These are phyloP conservation scores for Sambucus nigra DNA, from an alignment of 129 eudicot species.

Conservation along the genomic window DNA sequence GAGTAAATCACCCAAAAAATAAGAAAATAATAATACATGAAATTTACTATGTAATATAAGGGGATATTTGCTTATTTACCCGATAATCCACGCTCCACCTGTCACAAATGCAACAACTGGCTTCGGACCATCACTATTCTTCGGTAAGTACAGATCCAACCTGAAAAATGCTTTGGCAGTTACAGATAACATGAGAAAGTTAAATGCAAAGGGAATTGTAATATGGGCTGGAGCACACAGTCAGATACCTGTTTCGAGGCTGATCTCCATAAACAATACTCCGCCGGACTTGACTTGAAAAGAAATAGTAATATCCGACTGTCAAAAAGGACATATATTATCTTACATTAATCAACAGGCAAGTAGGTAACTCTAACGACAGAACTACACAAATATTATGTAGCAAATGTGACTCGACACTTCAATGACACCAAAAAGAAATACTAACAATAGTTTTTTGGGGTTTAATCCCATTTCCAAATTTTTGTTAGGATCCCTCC, in stretches of 20 bases:
- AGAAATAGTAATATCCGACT: slow-evolving; percentile 69
- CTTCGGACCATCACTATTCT: slow-evolving; percentile 46
- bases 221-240: background rate
- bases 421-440: too few species aligned
- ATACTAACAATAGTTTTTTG: too few species aligned
- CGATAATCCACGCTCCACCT: slow-evolving; percentile 99
- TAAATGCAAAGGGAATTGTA: background rate
- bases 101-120: slow-evolving; percentile 89
- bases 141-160: slow-evolving; percentile 87
- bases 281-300: slow-evolving; percentile 63
- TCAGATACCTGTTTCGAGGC: slow-evolving; percentile 73
- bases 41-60: background rate
- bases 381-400: slow-evolving; percentile 1
- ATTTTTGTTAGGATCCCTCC: too few species aligned
- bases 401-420: too few species aligned
- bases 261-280: slow-evolving; percentile 88
- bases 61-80: slow-evolving; percentile 38
- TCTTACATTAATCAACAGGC: slow-evolving; percentile 4
- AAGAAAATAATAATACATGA: too few species aligned
- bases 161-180: slow-evolving; percentile 28
- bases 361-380: background rate
- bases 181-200: slow-evolving; percentile 1
- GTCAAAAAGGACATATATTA: slow-evolving; percentile 21
- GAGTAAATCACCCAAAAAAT: too few species aligned
- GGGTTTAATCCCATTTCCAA: too few species aligned